phyloP scores from a whole-genome alignment of 768 basidiomycete genomes.

The Russula sp. region DNA sequence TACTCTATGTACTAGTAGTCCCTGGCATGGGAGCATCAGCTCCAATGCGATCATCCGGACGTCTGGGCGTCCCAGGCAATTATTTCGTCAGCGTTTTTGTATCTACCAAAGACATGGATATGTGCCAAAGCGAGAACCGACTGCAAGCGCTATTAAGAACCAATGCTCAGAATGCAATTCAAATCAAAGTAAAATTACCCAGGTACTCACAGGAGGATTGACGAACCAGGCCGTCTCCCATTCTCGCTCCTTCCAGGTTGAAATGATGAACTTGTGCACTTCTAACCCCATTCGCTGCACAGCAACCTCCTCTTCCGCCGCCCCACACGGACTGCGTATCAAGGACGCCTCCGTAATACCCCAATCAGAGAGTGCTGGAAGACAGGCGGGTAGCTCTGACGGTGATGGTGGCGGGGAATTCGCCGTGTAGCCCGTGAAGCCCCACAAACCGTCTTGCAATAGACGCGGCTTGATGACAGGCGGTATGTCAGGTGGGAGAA shows the following conservation, averaged over 20 bases:
- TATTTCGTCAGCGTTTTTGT: conserved; percentile 34
- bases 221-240: conserved; percentile 95
- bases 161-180: not conserved
- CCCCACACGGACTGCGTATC: conserved; percentile 45
- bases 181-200: not conserved
- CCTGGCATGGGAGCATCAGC: too few species aligned
- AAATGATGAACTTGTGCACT: conserved; percentile 56
- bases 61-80: not conserved
- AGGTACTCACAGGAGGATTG: conserved; percentile 67
- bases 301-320: conserved; percentile 46
- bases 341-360: conserved; percentile 58
- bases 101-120: conserved; percentile 79
- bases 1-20: too few species aligned
- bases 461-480: conserved; percentile 49
- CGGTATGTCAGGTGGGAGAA: conserved; percentile 56
- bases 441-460: conserved; percentile 73
- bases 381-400: conserved; percentile 47
- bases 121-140: conserved; percentile 79
- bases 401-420: conserved; percentile 51
- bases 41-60: not conserved
- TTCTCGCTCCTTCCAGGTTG: conserved; percentile 59
- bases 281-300: conserved; percentile 49
- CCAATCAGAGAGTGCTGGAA: conserved; percentile 67
- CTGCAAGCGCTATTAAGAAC: conserved; percentile 55
- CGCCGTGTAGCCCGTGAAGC: conserved; percentile 57